phyloP scores from a whole-genome alignment of 2,329 filamentous ascomycete genomes.

The Bipolaris gigantea region DNA sequence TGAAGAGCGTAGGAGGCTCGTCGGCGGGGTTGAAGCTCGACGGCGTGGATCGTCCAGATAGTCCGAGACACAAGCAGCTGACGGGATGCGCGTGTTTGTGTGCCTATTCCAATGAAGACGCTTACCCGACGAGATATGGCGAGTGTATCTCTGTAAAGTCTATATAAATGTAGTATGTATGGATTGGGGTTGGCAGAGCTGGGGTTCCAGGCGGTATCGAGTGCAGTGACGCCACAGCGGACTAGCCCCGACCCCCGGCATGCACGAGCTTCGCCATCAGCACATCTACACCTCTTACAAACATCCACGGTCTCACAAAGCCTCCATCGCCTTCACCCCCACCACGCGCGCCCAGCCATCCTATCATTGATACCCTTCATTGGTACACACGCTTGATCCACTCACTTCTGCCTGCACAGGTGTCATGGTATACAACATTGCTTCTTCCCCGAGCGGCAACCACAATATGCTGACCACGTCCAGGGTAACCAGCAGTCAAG shows the following conservation, averaged over 20 bases:
- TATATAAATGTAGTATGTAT: too few relatives aligned
- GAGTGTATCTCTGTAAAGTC: conserved; percentile 33
- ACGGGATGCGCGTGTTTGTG: background rate
- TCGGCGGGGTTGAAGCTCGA: conserved; percentile 12
- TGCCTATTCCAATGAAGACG: background rate
- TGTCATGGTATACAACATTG: conserved; percentile 37
- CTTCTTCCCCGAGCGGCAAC: conserved; percentile 18
- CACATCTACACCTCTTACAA: conserved; percentile 38
- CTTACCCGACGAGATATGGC: conserved; percentile 26
- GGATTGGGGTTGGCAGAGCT: conserved; percentile 24
- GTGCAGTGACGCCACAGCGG: conserved; percentile 28
- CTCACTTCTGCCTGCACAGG: conserved; percentile 19
- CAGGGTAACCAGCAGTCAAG: conserved; percentile 86
- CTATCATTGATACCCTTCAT: background rate
- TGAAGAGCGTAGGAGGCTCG: conserved; percentile 16
- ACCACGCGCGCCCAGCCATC: conserved; percentile 1
- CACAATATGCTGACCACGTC: conserved; percentile 43
- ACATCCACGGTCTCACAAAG: conserved; percentile 26
- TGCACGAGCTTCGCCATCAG: conserved; percentile 27
- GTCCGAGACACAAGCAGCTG: background rate
- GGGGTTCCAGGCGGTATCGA: conserved; percentile 24
- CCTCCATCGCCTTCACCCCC: conserved; percentile 20
- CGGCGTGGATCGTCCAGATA: background rate
- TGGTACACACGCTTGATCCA: background rate
- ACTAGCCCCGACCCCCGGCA: conserved; percentile 18